Evolutionary conservation across 306 rosid genomes (phyloP).

Genomic region (Malus sylvestris): DNA sequence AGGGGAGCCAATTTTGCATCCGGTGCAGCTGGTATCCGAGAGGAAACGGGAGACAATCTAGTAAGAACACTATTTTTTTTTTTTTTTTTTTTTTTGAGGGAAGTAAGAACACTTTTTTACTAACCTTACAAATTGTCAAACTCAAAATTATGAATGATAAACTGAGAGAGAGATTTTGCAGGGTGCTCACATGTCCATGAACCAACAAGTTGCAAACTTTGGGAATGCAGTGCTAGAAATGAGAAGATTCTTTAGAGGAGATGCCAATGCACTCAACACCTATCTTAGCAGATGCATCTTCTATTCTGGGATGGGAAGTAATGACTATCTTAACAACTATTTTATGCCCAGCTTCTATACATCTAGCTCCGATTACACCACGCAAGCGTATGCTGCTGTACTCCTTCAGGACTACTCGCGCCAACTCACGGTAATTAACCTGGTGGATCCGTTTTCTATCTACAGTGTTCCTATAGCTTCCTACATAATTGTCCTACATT

Average conservation of each 20-base stretch:
- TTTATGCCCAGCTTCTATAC: conserved; percentile 76
- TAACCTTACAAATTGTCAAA: background rate
- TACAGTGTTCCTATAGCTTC: background rate
- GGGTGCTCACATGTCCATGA: conserved; percentile 79
- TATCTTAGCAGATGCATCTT: conserved; percentile 59
- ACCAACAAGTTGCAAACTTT: conserved; percentile 54
- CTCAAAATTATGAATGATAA: background rate
- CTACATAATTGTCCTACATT: background rate
- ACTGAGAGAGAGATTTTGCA: conserved; percentile 5
- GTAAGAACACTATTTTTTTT: conserved; percentile 19
- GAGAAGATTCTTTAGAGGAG: conserved; percentile 62
- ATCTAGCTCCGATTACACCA: conserved; percentile 47
- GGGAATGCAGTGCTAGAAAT: conserved; percentile 50
- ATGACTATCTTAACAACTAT: conserved; percentile 86
- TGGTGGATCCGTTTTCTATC: no score
- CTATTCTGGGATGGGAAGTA: conserved; percentile 88
- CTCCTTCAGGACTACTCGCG: conserved; percentile 68
- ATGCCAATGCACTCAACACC: conserved; percentile 37
- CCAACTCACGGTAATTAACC: conserved; percentile 47
- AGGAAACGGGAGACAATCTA: conserved; percentile 82
- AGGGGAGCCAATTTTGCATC: conserved; percentile 88
- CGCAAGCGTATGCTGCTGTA: conserved; percentile 42
- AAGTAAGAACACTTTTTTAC: conserved; percentile 23
- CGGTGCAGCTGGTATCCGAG: conserved; percentile 80
- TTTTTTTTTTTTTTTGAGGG: no score